Conservation (phyloP, 2,329 filamentous ascomycete species). For the Aspergillus oerlinghausenensis region DNA sequence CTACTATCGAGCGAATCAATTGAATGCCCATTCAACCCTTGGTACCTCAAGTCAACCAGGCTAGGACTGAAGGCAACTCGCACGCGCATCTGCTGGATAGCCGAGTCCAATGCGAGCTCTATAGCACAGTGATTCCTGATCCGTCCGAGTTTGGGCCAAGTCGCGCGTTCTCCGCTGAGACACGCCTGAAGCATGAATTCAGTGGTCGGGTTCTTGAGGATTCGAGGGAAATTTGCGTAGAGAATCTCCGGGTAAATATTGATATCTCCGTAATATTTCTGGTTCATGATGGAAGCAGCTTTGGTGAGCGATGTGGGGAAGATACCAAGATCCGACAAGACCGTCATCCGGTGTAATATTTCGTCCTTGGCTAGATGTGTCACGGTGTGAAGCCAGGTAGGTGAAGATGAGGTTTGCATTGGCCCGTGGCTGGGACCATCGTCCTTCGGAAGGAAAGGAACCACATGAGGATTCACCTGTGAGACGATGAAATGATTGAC, state of each 20-base stretch:
- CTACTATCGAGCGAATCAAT: conserved; percentile 21
- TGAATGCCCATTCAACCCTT: conserved; percentile 12
- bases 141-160: conserved; percentile 83
- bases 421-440: conserved; percentile 43
- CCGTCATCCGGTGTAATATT: conserved; percentile 72
- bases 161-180: conserved; percentile 74
- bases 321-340: conserved; percentile 73
- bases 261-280: conserved; percentile 92
- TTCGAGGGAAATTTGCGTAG: conserved; percentile 66
- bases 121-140: conserved; percentile 85
- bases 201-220: conserved; percentile 76
- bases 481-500: conserved; percentile 98
- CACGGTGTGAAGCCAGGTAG: conserved; percentile 60
- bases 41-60: conserved; percentile 18
- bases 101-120: conserved; percentile 65
- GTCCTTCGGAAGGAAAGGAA: conserved; percentile 76
- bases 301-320: conserved; percentile 77
- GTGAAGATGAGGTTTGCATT: conserved; percentile 30
- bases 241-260: conserved; percentile 82
- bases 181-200: conserved; percentile 83
- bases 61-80: conserved; percentile 32
- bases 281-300: conserved; percentile 72
- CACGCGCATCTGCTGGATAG: conserved; percentile 38
- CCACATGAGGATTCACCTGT: conserved; percentile 91
- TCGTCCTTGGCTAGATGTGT: conserved; percentile 74